These are phyloP conservation scores for Marvania coccoides DNA, from an alignment of 139 green algal species.

Conservation along the genomic window DNA sequence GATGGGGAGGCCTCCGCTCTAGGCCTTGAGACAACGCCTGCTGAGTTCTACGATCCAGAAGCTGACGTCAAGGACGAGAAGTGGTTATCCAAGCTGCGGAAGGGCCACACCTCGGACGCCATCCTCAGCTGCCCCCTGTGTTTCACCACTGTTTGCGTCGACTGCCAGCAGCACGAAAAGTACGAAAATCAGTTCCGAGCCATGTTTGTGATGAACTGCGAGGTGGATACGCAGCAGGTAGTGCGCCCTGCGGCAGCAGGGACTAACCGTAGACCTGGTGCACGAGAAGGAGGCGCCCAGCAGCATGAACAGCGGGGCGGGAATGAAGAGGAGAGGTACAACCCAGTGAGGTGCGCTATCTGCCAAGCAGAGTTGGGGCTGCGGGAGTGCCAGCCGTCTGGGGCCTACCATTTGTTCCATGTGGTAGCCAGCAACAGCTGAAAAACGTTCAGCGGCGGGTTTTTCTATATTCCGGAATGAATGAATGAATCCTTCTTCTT, in stretches of 20 bases:
- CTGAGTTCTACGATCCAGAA: slow-evolving; percentile 44
- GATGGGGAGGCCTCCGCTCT: background rate
- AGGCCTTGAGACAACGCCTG: background rate
- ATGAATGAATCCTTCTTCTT: too few relatives aligned
- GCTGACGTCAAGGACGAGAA: slow-evolving; percentile 39
- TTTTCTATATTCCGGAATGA: too few relatives aligned
- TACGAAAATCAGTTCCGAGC: slow-evolving; percentile 48
- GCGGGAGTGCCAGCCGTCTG: slow-evolving; percentile 7
- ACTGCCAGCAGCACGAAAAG: slow-evolving; percentile 59
- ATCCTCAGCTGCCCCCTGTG: slow-evolving; percentile 62
- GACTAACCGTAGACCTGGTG: background rate
- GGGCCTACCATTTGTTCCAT: slow-evolving; percentile 54
- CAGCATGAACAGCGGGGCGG: background rate
- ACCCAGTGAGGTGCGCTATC: slow-evolving; percentile 31
- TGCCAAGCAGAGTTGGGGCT: slow-evolving; percentile 38
- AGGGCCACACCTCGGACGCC: slow-evolving; percentile 39
- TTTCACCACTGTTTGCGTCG: slow-evolving; percentile 64
- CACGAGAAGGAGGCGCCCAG: background rate
- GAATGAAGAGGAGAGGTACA: background rate
- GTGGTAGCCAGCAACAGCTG: slow-evolving; percentile 29
- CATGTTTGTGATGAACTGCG: slow-evolving; percentile 69
- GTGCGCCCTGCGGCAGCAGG: background rate
- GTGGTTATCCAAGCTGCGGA: slow-evolving; percentile 28
- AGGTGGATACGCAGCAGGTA: slow-evolving; percentile 10
- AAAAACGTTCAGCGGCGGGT: too few relatives aligned